Evolutionary conservation across 179 eudicot genomes (phyloP), one percentile per base, ranked within the genome.

Genomic region (Pouteria campechiana): DNA sequence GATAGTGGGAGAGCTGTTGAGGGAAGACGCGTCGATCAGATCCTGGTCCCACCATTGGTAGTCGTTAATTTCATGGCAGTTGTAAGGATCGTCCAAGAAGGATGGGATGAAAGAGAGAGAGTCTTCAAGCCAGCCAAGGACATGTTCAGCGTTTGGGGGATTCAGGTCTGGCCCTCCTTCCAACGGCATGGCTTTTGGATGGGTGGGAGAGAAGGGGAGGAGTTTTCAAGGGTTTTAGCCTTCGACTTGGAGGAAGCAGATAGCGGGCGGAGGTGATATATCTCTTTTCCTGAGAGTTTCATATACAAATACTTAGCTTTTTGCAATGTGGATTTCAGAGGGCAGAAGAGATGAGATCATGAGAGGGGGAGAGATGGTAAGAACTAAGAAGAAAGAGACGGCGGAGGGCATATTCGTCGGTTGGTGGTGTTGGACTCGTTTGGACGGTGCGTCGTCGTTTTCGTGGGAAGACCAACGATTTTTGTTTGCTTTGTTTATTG

Each of bases 1-100:
- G 37, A 55, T 8, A 4, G 46, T 25, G 20, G 61, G 19, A 17
- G 38, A 1, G 21, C 52, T 47, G 44, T 37, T 49, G 27, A 55
- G 46, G 51, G 54, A 38, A 25, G 29, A 16, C 27, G 38, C 9
- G 19, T 32, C 30, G 5, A 55, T 12, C 0, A 48, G 22, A 14
- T 67, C 73, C 17, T 52, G 68, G 0, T 57, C 63, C 72, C 69
- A 54, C 72, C 72, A 69, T 11, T 55, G 37, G 6, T 64, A 65
- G 2, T 42, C 39, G 25, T 16, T 42, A 29, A 67, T 37, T 31
- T 42, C 67, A 1, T 27, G 50, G 13, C 55, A 31, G 23, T 20
- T 32, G 18, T 60, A 60, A 5, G 52, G 62, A 50, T 68, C 75
- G 4, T 53, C 74, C 12, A 63, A 48, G 24, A 64, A 34, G 13